These are phyloP conservation scores for Fusarium acutatum DNA, from an alignment of 2,329 filamentous ascomycete genomes.

Conservation along the genomic window DNA sequence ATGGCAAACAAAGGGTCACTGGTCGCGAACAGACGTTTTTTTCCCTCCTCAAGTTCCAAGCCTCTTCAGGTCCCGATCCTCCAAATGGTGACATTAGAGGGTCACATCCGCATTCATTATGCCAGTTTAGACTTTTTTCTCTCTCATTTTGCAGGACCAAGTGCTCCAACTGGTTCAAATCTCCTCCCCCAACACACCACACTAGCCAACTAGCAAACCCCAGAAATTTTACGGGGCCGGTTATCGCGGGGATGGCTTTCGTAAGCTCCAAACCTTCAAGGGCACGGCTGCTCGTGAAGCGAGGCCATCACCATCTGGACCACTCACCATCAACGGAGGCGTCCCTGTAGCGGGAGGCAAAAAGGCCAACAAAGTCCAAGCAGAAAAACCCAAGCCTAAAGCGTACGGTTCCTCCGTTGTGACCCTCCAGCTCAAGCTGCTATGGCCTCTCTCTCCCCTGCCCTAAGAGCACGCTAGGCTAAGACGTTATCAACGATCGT, in stretches of 20 bases:
- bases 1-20: neutral
- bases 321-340: conserved; percentile 1
- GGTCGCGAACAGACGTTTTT: conserved; percentile 2
- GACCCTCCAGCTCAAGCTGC: neutral
- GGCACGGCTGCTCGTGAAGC: neutral
- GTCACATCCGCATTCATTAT: conserved; percentile 29
- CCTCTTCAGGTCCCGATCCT: neutral
- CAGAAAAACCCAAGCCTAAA: conserved; percentile 12
- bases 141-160: neutral
- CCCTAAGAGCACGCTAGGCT: neutral
- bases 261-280: conserved; percentile 24
- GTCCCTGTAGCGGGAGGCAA: conserved; percentile 24
- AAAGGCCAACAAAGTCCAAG: conserved; percentile 18
- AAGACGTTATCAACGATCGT: conserved; percentile 22
- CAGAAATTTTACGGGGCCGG: conserved; percentile 2
- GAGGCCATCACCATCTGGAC: neutral
- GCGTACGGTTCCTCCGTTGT: conserved; percentile 15
- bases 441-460: neutral
- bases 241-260: conserved; percentile 24
- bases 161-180: neutral
- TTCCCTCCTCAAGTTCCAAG: neutral
- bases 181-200: neutral
- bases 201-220: neutral
- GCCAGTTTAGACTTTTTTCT: conserved; percentile 16
- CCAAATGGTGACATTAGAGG: conserved; percentile 9